Evolutionary conservation across 2,329 filamentous ascomycete species (phyloP).

Genomic region (Ilyonectria sp.): DNA sequence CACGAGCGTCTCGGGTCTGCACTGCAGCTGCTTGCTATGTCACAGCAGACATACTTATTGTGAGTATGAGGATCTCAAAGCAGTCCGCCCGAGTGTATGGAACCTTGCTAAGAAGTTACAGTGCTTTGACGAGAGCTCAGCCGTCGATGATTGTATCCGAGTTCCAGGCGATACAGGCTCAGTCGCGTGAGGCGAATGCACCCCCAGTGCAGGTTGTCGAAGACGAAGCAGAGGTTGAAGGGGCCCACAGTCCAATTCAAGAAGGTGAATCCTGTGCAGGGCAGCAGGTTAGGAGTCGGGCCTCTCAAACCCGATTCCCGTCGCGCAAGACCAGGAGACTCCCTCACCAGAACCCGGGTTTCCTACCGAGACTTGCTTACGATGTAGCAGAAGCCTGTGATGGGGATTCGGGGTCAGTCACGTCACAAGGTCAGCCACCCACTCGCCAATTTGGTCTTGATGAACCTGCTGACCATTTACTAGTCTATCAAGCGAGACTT

Average conservation of each 20-base stretch:
- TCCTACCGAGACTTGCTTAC: not conserved
- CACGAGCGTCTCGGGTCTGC: slow-evolving; percentile 17
- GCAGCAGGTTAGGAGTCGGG: not conserved
- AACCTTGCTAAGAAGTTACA: not conserved
- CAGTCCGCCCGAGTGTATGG: too few relatives aligned
- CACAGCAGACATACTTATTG: slow-evolving; percentile 35
- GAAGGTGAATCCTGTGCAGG: not conserved
- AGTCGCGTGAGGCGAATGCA: not conserved
- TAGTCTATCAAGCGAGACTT: slow-evolving; percentile 21
- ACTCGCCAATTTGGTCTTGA: not conserved
- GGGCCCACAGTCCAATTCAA: too few relatives aligned
- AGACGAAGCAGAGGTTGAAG: not conserved
- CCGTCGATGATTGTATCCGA: slow-evolving; percentile 22
- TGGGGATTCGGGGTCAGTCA: not conserved
- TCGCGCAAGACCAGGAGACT: not conserved
- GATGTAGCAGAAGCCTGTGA: not conserved
- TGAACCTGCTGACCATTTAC: not conserved
- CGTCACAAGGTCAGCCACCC: slow-evolving; percentile 1
- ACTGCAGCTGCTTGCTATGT: slow-evolving; percentile 19
- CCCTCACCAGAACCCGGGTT: not conserved
- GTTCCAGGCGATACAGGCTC: not conserved
- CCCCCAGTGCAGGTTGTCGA: too few relatives aligned
- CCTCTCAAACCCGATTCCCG: not conserved
- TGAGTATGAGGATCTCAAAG: not conserved
- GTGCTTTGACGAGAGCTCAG: slow-evolving; percentile 25